Base-by-base conservation (phyloP, 441 rosid species). In the Jatropha podagrica region DNA sequence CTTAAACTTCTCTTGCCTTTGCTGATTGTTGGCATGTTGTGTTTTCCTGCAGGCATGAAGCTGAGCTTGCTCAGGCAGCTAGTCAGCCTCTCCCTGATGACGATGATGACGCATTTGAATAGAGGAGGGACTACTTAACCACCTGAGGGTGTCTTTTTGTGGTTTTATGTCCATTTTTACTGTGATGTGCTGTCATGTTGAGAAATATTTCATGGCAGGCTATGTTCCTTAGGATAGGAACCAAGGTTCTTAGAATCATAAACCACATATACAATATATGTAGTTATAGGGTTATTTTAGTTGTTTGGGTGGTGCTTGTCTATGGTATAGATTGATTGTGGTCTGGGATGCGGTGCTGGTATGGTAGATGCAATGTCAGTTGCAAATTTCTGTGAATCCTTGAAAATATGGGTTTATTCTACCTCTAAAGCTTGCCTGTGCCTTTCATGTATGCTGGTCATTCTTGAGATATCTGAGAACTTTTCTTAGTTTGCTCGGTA, bases 81-180 rank as follows among this genome's bases (percentile, higher is more conserved):
- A 75, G 63, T 80, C 96, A 91, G 73, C 91, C 93, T 37, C 91
- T 89, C 44, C 91, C 93, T 2, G 93, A 89, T 63, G 93, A 89
- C 0, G 97, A 93, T 61, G 97, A 93, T 27, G 97, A 93, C 3
- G 5, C 26, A 55, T 70, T 70, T 12, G 74, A 70, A 7, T 70
- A 56, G 61, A 70, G 38, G 32, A 32, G 1, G 32, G 32, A 32
- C 32, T n/a, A 70, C 51, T 40, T 38, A 15, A n/a, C 18, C 42
- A 40, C 62, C 72, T 69, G 46, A 17, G 23, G 17, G 37, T 3
- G 13, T 46, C 55, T 66, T 46, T 20, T 44, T 42, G 51, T 65
- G 68, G 68, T 41, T 65, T 15, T 40, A 32, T 42, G 55, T 26
- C 40, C 70, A 54, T 14, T 27, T 44, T 15, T 32, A 68, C 26